These are phyloP conservation scores for Triticum dicoccoides DNA, from an alignment of 176 grass and related monocot genomes.

Conservation along the genomic window DNA sequence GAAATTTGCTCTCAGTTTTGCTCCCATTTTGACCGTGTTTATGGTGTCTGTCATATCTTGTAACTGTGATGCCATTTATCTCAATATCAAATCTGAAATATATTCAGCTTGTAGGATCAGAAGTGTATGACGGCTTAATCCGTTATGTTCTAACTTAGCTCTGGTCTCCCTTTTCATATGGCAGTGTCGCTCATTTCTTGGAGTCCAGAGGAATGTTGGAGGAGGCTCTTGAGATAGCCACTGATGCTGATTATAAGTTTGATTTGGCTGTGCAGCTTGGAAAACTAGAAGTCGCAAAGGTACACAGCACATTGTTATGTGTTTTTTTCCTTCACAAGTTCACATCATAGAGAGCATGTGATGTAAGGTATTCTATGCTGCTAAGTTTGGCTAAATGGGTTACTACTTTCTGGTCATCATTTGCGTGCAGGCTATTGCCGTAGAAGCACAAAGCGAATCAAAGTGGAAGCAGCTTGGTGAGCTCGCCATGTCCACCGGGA, in stretches of 20 bases:
- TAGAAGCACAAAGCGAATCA: slow-evolving; percentile 92
- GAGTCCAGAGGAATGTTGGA: slow-evolving; percentile 97
- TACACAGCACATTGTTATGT: slow-evolving; percentile 24
- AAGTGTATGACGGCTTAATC: background rate
- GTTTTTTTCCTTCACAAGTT: background rate
- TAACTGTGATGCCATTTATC: background rate
- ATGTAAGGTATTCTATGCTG: background rate
- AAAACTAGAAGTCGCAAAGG: slow-evolving; percentile 88
- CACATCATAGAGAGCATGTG: slow-evolving; percentile 14
- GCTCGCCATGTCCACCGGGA: slow-evolving; percentile 86
- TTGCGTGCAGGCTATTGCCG: slow-evolving; percentile 65
- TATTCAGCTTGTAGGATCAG: background rate
- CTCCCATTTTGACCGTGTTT: background rate
- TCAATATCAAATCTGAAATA: slow-evolving; percentile 9
- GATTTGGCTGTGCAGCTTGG: slow-evolving; percentile 96
- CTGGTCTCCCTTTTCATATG: slow-evolving; percentile 16
- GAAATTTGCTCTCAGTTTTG: slow-evolving; percentile 8
- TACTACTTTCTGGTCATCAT: slow-evolving; percentile 6
- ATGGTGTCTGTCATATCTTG: background rate
- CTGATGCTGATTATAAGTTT: slow-evolving; percentile 96
- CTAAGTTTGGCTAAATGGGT: background rate
- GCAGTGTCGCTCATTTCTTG: slow-evolving; percentile 95
- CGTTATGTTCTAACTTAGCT: slow-evolving; percentile 10
- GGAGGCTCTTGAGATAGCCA: slow-evolving; percentile 97
- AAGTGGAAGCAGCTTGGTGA: slow-evolving; percentile 99